Base-by-base conservation (phyloP, 176 grass and related monocot genomes). In the Triticum turgidum region DNA sequence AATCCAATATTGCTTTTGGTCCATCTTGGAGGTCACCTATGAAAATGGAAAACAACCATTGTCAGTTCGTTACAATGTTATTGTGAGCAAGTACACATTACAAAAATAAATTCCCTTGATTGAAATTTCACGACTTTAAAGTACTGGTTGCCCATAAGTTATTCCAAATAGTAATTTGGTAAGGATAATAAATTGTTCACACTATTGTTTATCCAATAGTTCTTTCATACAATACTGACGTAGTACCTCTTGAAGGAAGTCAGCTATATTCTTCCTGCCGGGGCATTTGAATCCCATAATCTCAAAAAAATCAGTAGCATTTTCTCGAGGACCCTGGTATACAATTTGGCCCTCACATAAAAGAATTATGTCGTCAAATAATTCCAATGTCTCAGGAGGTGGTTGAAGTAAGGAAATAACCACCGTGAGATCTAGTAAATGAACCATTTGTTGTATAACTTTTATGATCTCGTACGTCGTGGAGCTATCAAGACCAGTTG, bases 321-420 rank as follows among this genome's bases (percentile, higher is more conserved):
- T 88, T 86, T 93, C 89, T 54, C 92, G 65, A 72, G 95, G 95
- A 25, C 95, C 95, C 77, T 91, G 95, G 81, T 97, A 97, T 44
- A 84, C 87, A 91, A 97, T 94, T 66, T 78, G 68, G 0, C 95
- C 92, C 84, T 95, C 92, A 7, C 92, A 93, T 70, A 97, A 67
- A 81, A 97, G 85, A 39, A 97, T 91, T 54, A 97, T 68, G 73
- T 95, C 89, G 11, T 97, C 95, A 89, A 97, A 97, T 82, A 97
- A 90, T 79, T 97, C 87, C 61, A 97, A 87, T 85, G 91, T 90
- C 61, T 95, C 92, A 0, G 89, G 89, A 58, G 89, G 82, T 59
- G 95, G 95, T 87, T 97, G 95, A 72, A 97, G 80, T 76, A 97
- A 93, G 71, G 95, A 97, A 86, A 95, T 95, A 80, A 93, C 87